Conservation (phyloP, 1,139 yeast genomes). For the Hanseniaspora uvarum region DNA sequence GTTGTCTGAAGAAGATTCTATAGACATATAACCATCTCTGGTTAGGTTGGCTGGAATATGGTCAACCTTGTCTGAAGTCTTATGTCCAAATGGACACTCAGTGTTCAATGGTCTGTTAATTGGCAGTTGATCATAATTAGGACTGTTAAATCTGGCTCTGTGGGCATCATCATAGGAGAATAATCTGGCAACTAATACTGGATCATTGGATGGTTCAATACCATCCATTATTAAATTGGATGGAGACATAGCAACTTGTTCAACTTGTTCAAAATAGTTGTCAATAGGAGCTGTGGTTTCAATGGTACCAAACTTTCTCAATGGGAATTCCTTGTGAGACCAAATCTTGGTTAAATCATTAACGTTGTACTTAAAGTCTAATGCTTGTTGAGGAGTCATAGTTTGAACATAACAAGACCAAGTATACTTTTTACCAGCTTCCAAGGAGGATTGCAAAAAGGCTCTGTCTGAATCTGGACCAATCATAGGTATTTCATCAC, state of each 20-base stretch:
- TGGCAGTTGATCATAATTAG: slow-evolving; percentile 48
- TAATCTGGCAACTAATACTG: slow-evolving; percentile 74
- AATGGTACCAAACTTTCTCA: slow-evolving; percentile 48
- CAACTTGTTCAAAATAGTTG: slow-evolving; percentile 50
- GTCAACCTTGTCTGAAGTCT: slow-evolving; percentile 23
- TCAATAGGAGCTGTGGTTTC: slow-evolving; percentile 47
- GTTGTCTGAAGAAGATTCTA: slow-evolving; percentile 31
- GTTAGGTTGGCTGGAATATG: slow-evolving; percentile 35
- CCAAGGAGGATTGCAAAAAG: slow-evolving; percentile 49
- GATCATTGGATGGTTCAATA: slow-evolving; percentile 77
- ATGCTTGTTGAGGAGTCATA: slow-evolving; percentile 64
- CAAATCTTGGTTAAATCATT: slow-evolving; percentile 61
- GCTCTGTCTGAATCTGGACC: slow-evolving; percentile 56
- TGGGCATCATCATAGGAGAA: slow-evolving; percentile 84
- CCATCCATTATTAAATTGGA: slow-evolving; percentile 69
- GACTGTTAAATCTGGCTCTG: slow-evolving; percentile 43
- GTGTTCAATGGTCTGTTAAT: slow-evolving; percentile 49
- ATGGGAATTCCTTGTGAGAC: slow-evolving; percentile 50
- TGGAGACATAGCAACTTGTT: slow-evolving; percentile 56
- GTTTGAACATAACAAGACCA: slow-evolving; percentile 62
- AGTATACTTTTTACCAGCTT: slow-evolving; percentile 46
- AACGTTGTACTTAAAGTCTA: slow-evolving; percentile 45
- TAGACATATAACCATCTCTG: slow-evolving; percentile 34
- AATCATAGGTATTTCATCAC: slow-evolving; percentile 48
- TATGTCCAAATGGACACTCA: slow-evolving; percentile 30